Evolutionary conservation across 331 rosid species (phyloP), one percentile per base, ranked within the genome.

Genomic region (Spiraea crenata): DNA sequence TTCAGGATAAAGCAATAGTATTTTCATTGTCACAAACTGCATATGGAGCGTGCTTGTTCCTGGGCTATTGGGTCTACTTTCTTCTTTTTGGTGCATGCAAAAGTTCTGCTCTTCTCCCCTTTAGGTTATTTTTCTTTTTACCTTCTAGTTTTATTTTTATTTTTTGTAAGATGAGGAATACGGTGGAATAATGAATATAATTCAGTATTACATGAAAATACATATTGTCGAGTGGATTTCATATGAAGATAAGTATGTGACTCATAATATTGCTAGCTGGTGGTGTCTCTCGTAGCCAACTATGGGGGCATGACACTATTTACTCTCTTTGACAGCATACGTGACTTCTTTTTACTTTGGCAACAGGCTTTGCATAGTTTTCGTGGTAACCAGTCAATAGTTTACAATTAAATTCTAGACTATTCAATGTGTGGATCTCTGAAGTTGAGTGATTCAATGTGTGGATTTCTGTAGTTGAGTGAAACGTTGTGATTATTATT

Each of bases 31-130:
- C 98, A 13, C 98, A 93, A 73, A 76, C 87, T 67, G 89, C 98
- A 16, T 93, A 90, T 78, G 98, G 98, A 58, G 85, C 83, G 67
- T 88, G 92, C 89, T 74, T 93, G 85, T 87, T 85, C 81, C 34
- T 88, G 17, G 98, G 97, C 72, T 93, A 92, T 51, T 92, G 98
- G 98, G 91, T 87, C 80, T 90, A 88, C 82, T 84, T 85, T 73
- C 73, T 90, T 73, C 68, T 79, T 66, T 80, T 69, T 17, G 67
- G 74, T 74, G 86, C 77, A 67, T 81, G 77, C 56, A 77, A 76
- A 72, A 65, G 67, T 84, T 81, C 87, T 67, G 75, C 67, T 74
- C 76, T 90, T 70, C 87, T 93, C 69, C 98, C 98, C 41, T 87
- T 93, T 85, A 88, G 96, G 98, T 93, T 25, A 86, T 50, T 63